phyloP scores from a whole-genome alignment of 495 filamentous ascomycete genomes.

The Geopyxis carbonaria region DNA sequence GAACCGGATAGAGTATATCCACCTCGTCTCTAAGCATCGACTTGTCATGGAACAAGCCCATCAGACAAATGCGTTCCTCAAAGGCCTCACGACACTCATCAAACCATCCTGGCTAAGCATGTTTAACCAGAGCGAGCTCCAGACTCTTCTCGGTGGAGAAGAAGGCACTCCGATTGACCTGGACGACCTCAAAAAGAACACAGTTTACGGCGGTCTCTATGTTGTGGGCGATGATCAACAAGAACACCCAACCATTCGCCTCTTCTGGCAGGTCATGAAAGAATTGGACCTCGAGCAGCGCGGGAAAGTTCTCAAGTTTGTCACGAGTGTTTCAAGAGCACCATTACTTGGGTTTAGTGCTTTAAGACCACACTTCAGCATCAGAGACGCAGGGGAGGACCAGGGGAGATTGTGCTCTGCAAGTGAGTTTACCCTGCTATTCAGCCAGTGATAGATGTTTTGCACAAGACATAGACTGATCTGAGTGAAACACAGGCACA shows the following conservation, averaged over 20 bases:
- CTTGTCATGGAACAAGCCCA: conserved; percentile 56
- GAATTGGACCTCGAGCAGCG: conserved; percentile 54
- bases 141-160: conserved; percentile 80
- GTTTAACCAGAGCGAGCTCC: conserved; percentile 93
- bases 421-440: conserved; percentile 37
- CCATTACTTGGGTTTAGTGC: conserved; percentile 80
- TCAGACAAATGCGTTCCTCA: conserved; percentile 76
- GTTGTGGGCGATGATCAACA: conserved; percentile 65
- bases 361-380: conserved; percentile 72
- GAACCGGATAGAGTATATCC: conserved; percentile 87
- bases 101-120: conserved; percentile 85
- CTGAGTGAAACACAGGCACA: conserved; percentile 31
- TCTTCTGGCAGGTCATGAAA: conserved; percentile 89
- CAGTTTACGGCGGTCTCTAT: conserved; percentile 76
- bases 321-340: conserved; percentile 84
- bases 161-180: conserved; percentile 61
- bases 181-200: conserved; percentile 71
- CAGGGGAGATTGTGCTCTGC: conserved; percentile 72
- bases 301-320: conserved; percentile 80
- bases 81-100: conserved; percentile 72
- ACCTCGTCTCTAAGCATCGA: conserved; percentile 70
- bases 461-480: background rate
- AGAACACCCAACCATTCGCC: conserved; percentile 65
- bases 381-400: conserved; percentile 71
- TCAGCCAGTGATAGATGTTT: background rate